A percentile compares a stretch with the other conserved stretches of the same genome.
Evolutionary conservation across 352 stramenopile species (phyloP).

Genomic region (Globisporangium megalacanthum): DNA sequence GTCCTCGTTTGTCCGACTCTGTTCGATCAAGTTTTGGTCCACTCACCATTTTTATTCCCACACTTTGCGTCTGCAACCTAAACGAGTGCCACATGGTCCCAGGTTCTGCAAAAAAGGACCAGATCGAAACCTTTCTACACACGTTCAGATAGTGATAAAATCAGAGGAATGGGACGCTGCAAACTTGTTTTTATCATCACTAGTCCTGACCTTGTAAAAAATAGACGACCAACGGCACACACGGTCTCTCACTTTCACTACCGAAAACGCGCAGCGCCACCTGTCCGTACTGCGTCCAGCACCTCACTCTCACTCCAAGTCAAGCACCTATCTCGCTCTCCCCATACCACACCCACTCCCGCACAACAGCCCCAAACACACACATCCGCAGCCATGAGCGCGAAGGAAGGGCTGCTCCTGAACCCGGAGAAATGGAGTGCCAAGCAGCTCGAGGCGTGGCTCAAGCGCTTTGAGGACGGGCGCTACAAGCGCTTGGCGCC

Average conservation of each 20-base stretch:
- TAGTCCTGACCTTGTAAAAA: neutral
- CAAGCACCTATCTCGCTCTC: no score
- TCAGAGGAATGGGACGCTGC: neutral
- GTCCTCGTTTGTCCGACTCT: neutral
- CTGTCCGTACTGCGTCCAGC: no score
- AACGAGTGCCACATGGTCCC: neutral
- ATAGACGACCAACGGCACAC: no score
- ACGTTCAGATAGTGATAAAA: neutral
- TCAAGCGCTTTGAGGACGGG: conserved; percentile 66
- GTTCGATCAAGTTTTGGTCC: neutral
- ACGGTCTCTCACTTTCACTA: no score
- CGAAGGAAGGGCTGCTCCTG: conserved; percentile 80
- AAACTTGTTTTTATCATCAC: neutral
- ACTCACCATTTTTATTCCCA: neutral
- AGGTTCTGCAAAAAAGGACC: neutral
- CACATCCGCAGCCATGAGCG: conserved; percentile 65
- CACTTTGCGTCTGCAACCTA: neutral
- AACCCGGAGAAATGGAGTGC: conserved; percentile 79
- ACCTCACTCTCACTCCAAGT: no score
- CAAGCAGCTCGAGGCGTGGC: conserved; percentile 75
- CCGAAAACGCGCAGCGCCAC: no score
- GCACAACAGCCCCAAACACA: conserved; percentile 29
- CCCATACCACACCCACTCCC: neutral
- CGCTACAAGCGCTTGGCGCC: conserved; percentile 52
- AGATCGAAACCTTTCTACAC: neutral